Percentiles rank a stretch among this genome's conserved stretches.
These are phyloP conservation scores for Malassezia dermatis DNA, from an alignment of 1,284 basidiomycete species.

Conservation along the genomic window DNA sequence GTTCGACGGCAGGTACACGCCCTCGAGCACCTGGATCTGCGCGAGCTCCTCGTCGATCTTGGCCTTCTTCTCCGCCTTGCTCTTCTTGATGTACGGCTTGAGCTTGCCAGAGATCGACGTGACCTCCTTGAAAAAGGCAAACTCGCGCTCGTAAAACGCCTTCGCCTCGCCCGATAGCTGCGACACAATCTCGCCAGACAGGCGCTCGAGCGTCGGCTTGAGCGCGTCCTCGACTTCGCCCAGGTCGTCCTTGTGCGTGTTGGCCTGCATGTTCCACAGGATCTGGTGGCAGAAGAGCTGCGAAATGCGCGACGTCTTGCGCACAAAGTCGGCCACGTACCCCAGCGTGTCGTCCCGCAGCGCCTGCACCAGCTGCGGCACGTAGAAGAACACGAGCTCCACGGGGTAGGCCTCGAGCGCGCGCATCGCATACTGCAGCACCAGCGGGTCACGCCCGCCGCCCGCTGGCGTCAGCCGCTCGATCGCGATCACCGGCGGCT, in stretches of 20 bases:
- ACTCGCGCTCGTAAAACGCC: slow-evolving; percentile 87
- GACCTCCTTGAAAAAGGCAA: slow-evolving; percentile 89
- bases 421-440: slow-evolving; percentile 93
- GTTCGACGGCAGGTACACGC: slow-evolving; percentile 94
- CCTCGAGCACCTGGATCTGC: slow-evolving; percentile 80
- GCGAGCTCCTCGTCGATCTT: slow-evolving; percentile 99
- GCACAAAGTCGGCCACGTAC: slow-evolving; percentile 90
- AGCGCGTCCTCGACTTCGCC: slow-evolving; percentile 69
- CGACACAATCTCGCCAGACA: slow-evolving; percentile 70
- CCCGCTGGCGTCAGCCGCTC: slow-evolving; percentile 38
- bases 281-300: slow-evolving; percentile 99
- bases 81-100: slow-evolving; percentile 90
- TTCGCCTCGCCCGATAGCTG: slow-evolving; percentile 83
- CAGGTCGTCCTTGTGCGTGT: slow-evolving; percentile 80
- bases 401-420: slow-evolving; percentile 90
- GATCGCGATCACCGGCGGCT: slow-evolving; percentile 61
- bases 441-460: slow-evolving; percentile 62
- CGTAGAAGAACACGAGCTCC: slow-evolving; percentile 93
- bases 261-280: slow-evolving; percentile 99
- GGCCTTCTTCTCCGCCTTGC: slow-evolving; percentile 96
- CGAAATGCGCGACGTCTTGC: slow-evolving; percentile 92
- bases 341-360: slow-evolving; percentile 66
- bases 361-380: slow-evolving; percentile 95
- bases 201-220: slow-evolving; percentile 83
- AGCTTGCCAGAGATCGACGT: slow-evolving; percentile 96